phyloP scores from a whole-genome alignment of 2,329 filamentous ascomycete species.

The Neobulgaria alba region DNA sequence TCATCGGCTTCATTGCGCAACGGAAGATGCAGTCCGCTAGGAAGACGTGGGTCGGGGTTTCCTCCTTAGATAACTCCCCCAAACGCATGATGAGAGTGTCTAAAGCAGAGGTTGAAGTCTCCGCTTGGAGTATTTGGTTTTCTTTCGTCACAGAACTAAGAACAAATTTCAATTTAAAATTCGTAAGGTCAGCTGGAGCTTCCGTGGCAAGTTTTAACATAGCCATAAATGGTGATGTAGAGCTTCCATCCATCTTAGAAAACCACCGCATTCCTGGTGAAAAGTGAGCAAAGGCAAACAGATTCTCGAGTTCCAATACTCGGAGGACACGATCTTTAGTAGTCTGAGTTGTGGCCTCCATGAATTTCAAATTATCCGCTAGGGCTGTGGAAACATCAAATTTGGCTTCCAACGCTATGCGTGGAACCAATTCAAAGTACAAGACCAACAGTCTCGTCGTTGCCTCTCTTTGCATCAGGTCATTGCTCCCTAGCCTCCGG shows the following conservation, averaged over 20 bases:
- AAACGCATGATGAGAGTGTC: constrained; percentile 36
- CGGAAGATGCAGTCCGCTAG: constrained; percentile 76
- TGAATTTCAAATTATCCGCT: constrained; percentile 54
- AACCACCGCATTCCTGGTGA: constrained; percentile 90
- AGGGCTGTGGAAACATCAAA: constrained; percentile 81
- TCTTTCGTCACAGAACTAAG: constrained; percentile 54
- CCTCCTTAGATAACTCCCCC: constrained; percentile 24
- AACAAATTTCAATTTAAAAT: constrained; percentile 44
- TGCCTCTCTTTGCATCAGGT: constrained; percentile 69
- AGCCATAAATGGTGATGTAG: constrained; percentile 61
- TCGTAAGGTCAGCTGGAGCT: constrained; percentile 39
- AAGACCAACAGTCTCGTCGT: constrained; percentile 68
- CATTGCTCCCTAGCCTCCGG: constrained; percentile 56
- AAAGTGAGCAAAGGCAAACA: constrained; percentile 70
- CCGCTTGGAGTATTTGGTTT: constrained; percentile 53
- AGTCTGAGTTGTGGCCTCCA: constrained; percentile 39
- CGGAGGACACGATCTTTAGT: constrained; percentile 47
- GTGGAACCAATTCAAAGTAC: constrained; percentile 80
- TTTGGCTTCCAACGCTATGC: constrained; percentile 70
- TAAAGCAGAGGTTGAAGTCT: constrained; percentile 36
- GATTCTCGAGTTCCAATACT: constrained; percentile 69
- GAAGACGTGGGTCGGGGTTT: constrained; percentile 53
- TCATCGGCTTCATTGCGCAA: constrained; percentile 68
- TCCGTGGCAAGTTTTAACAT: constrained; percentile 52
- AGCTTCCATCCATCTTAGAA: constrained; percentile 57